These are phyloP conservation scores for Penicillium crystallinum DNA, from an alignment of 495 filamentous ascomycete species.

Conservation along the genomic window DNA sequence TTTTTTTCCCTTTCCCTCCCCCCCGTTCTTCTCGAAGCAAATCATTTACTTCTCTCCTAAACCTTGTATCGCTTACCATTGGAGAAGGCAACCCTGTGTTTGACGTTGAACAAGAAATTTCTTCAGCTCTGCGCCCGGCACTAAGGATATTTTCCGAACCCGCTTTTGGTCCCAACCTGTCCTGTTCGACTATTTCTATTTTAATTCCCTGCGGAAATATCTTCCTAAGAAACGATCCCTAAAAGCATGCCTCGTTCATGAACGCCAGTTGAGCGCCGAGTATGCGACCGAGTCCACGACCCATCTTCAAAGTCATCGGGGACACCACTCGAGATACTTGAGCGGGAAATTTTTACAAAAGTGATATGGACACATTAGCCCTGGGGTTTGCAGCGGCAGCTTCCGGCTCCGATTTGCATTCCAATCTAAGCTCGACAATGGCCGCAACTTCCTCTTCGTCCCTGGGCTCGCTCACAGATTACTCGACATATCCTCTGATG, in stretches of 20 bases:
- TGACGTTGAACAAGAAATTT: slow-evolving; percentile 5
- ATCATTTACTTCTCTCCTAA: neutral
- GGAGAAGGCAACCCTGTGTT: neutral
- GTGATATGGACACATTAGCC: slow-evolving; percentile 33
- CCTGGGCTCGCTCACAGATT: slow-evolving; percentile 36
- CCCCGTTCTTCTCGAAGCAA: neutral
- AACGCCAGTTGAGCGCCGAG: slow-evolving; percentile 22
- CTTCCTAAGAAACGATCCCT: neutral
- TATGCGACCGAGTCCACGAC: slow-evolving; percentile 28
- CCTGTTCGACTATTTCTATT: slow-evolving; percentile 5
- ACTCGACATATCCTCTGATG: slow-evolving; percentile 57
- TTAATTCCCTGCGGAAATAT: slow-evolving; percentile 2
- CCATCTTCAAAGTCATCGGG: slow-evolving; percentile 18
- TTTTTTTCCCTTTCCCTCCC: slow-evolving; percentile 11
- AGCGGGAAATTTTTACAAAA: no score
- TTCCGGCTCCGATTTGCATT: slow-evolving; percentile 39
- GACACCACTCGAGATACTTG: slow-evolving; percentile 19
- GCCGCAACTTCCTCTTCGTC: slow-evolving; percentile 38
- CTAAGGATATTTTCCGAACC: slow-evolving; percentile 6
- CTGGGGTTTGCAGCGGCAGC: slow-evolving; percentile 27
- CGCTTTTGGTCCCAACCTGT: slow-evolving; percentile 6
- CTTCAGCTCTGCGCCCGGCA: neutral
- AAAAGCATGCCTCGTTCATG: slow-evolving; percentile 23
- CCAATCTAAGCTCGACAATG: slow-evolving; percentile 34
- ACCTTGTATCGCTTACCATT: neutral